Percentiles rank a stretch among this genome's conserved stretches.
Evolutionary conservation across 352 stramenopile genomes (phyloP).

Genomic region (Phytophthora sp.): DNA sequence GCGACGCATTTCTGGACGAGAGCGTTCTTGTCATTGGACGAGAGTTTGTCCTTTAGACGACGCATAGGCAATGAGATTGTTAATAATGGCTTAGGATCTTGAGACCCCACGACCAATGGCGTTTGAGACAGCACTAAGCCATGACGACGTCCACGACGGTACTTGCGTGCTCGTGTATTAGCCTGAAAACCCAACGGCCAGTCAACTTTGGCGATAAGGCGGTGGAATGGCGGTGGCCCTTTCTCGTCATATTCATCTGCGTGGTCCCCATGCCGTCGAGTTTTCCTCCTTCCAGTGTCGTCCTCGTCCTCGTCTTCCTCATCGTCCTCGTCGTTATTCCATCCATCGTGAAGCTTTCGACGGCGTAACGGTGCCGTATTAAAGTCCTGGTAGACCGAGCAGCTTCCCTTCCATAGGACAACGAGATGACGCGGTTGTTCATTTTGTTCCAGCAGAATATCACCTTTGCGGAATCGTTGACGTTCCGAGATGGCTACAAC

Average conservation of each 20-base stretch:
- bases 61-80: constrained; percentile 22
- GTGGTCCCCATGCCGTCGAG: neutral
- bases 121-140: constrained; percentile 40
- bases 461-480: constrained; percentile 68
- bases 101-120: constrained; percentile 8
- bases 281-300: constrained; percentile 3
- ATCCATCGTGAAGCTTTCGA: constrained; percentile 25
- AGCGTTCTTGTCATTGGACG: constrained; percentile 45
- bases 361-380: constrained; percentile 46
- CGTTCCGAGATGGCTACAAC: constrained; percentile 79
- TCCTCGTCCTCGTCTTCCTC: constrained; percentile 11
- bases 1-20: constrained; percentile 53
- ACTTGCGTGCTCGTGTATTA: constrained; percentile 54
- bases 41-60: constrained; percentile 35
- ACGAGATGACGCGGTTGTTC: constrained; percentile 55
- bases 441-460: constrained; percentile 69
- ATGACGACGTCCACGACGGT: constrained; percentile 52
- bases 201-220: constrained; percentile 56
- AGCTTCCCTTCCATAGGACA: constrained; percentile 74
- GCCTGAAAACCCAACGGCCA: constrained; percentile 73
- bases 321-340: constrained; percentile 18
- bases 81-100: neutral
- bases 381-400: constrained; percentile 72
- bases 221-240: constrained; percentile 58
- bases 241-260: constrained; percentile 27